Percentiles rank a stretch among this genome's conserved stretches.
These are phyloP conservation scores for Zanthoxylum bungeanum DNA, from an alignment of 345 rosid species.

Conservation along the genomic window DNA sequence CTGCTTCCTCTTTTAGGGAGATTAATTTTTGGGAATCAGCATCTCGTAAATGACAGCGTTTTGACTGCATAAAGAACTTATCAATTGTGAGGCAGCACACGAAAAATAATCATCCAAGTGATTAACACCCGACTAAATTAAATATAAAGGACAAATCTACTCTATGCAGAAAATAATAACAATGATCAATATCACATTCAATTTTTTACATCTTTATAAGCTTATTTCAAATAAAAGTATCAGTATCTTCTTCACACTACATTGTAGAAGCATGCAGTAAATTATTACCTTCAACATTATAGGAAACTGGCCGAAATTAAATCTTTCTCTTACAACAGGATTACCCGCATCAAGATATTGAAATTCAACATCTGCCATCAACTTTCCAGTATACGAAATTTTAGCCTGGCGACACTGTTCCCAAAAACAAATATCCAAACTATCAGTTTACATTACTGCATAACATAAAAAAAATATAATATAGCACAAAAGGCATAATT, in stretches of 20 bases:
- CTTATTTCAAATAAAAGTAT: background rate
- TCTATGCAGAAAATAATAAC: background rate
- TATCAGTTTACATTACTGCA: background rate
- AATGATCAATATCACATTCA: background rate
- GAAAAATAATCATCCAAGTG: background rate
- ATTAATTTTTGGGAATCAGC: slow-evolving; percentile 56
- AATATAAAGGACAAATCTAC: background rate
- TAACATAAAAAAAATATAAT: background rate
- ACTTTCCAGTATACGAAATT: slow-evolving; percentile 68
- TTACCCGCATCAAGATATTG: slow-evolving; percentile 43
- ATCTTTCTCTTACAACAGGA: slow-evolving; percentile 47
- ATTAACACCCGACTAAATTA: background rate
- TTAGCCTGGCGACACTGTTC: slow-evolving; percentile 87
- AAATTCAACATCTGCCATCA: slow-evolving; percentile 58
- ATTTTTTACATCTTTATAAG: background rate
- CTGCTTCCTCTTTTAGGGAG: slow-evolving; percentile 67
- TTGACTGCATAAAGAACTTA: slow-evolving; percentile 57
- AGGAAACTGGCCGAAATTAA: slow-evolving; percentile 75
- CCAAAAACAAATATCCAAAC: background rate
- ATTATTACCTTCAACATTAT: slow-evolving; percentile 74
- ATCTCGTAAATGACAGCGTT: slow-evolving; percentile 61
- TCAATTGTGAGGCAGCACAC: slow-evolving; percentile 12
- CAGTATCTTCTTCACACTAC: background rate
- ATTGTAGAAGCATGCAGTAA: background rate
- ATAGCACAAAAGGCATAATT: background rate